These are phyloP conservation scores for Xylaria flabelliformis DNA, from an alignment of 495 filamentous ascomycete genomes.

Conservation along the genomic window DNA sequence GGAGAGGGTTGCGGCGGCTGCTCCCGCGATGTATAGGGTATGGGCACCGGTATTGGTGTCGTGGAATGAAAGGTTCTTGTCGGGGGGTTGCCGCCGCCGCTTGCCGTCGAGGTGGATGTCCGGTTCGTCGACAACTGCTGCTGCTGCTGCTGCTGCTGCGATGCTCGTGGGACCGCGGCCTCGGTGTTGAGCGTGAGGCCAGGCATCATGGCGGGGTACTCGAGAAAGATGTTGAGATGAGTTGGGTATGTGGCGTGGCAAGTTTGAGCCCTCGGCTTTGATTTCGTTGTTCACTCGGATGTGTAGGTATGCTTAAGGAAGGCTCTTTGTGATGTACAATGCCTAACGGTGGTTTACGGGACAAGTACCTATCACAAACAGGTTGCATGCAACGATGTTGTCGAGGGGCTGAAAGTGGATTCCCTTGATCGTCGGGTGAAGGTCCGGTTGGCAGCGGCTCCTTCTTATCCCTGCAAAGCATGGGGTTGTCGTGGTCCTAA, in stretches of 20 bases:
- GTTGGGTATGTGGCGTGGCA: neutral
- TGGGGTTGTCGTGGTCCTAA: neutral
- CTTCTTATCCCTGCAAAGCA: neutral
- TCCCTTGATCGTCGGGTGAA: neutral
- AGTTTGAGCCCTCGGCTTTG: neutral
- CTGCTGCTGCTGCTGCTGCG: constrained; percentile 13
- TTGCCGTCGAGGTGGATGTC: constrained; percentile 1
- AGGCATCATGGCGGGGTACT: constrained; percentile 31
- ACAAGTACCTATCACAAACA: neutral
- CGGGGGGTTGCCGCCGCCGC: constrained; percentile 17
- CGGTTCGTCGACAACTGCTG: constrained; percentile 9
- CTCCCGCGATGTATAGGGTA: constrained; percentile 19
- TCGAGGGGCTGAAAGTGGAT: constrained; percentile 13
- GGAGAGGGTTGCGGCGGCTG: constrained; percentile 20
- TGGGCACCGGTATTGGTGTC: constrained; percentile 26
- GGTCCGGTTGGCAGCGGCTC: constrained; percentile 18
- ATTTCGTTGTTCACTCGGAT: neutral
- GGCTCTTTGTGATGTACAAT: neutral
- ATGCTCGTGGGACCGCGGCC: constrained; percentile 13
- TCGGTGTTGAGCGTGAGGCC: constrained; percentile 38
- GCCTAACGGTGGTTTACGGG: neutral
- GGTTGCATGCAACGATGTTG: neutral
- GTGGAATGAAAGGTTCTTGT: constrained; percentile 22
- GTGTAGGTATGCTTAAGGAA: neutral
- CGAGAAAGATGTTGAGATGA: neutral